Evolutionary conservation across 2,329 filamentous ascomycete genomes (phyloP).

Genomic region (Pseudogymnoascus sp.): DNA sequence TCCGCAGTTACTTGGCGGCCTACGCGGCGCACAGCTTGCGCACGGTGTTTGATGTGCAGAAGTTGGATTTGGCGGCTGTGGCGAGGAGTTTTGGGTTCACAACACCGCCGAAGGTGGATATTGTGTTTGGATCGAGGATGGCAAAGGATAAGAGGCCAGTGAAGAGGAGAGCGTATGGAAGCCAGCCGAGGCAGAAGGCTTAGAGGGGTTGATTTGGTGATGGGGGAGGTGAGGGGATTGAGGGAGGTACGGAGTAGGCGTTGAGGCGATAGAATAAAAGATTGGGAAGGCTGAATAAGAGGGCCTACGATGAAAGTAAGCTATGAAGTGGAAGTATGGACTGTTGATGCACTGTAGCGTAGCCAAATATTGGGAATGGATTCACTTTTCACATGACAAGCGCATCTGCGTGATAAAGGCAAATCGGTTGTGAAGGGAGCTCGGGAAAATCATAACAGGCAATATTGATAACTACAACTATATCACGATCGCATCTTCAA

Average conservation of each 20-base stretch:
- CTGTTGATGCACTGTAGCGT: not conserved
- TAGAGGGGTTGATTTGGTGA: constrained; percentile 36
- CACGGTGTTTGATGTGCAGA: constrained; percentile 77
- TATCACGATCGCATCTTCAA: not conserved
- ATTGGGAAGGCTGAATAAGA: not conserved
- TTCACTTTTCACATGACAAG: not conserved
- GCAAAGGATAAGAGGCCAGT: constrained; percentile 62
- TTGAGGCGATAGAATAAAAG: constrained; percentile 1
- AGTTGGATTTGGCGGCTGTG: constrained; percentile 74
- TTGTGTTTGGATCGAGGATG: constrained; percentile 71
- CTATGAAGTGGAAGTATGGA: not conserved
- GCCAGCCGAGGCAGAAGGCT: constrained; percentile 58
- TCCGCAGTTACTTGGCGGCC: constrained; percentile 86
- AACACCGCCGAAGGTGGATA: constrained; percentile 70
- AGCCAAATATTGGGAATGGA: not conserved
- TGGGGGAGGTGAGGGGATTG: not conserved
- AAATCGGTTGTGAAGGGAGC: not conserved
- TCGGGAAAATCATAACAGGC: not conserved
- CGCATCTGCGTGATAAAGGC: not conserved
- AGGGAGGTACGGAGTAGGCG: constrained; percentile 20
- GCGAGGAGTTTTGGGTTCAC: constrained; percentile 78
- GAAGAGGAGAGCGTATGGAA: constrained; percentile 65
- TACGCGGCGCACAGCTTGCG: constrained; percentile 82
- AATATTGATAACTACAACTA: not conserved
- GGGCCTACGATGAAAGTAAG: not conserved